These are phyloP conservation scores for Nicotiana benthamiana DNA, from an alignment of 257 asterid genomes.

Conservation along the genomic window DNA sequence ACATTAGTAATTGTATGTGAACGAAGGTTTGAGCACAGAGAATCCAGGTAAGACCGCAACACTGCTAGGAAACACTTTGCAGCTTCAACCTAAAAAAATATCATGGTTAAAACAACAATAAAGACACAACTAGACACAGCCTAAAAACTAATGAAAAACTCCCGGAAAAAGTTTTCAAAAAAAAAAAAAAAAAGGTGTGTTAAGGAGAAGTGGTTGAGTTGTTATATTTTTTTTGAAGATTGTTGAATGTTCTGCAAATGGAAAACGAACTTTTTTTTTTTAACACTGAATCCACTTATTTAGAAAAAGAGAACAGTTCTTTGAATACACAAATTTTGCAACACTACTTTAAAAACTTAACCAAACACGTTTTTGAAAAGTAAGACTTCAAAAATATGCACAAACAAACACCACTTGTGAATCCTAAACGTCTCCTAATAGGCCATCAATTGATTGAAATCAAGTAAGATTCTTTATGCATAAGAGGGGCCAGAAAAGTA, in stretches of 20 bases:
- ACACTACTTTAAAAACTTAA: neutral
- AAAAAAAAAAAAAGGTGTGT: neutral
- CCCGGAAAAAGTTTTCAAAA: neutral
- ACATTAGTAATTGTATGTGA: slow-evolving; percentile 97
- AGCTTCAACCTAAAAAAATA: slow-evolving; percentile 66
- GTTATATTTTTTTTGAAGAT: neutral
- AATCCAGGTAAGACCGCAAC: slow-evolving; percentile 71
- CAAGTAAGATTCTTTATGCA: neutral
- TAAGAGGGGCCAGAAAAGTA: neutral
- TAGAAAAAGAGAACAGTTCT: too few relatives aligned
- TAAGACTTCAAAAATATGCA: neutral
- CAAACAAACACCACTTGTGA: neutral
- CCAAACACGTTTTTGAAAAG: neutral
- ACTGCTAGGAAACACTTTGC: slow-evolving; percentile 72
- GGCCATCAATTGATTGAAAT: neutral
- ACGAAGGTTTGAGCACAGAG: slow-evolving; percentile 75
- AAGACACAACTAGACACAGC: neutral
- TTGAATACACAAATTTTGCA: too few relatives aligned
- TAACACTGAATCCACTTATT: neutral
- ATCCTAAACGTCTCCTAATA: neutral
- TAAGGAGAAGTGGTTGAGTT: neutral
- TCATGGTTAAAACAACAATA: slow-evolving; percentile 13
- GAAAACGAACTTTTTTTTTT: neutral
- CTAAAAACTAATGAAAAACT: neutral
- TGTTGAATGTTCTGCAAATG: neutral